These are phyloP conservation scores for Metschnikowia gruessii DNA, from an alignment of 805 yeast genomes.

Conservation along the genomic window DNA sequence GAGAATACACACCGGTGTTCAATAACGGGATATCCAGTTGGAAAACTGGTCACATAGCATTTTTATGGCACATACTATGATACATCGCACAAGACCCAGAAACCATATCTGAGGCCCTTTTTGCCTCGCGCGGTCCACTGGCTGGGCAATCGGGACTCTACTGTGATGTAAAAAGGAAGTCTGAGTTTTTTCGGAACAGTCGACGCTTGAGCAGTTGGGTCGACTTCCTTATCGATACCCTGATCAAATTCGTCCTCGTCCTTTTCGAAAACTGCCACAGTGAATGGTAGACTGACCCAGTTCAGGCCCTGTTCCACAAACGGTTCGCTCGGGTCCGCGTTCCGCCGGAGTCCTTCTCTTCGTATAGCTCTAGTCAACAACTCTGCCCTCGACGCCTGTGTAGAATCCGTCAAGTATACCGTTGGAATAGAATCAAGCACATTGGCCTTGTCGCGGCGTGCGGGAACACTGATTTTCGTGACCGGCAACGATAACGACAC, in stretches of 20 bases:
- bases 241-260: background rate
- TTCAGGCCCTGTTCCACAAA: constrained; percentile 24
- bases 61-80: background rate
- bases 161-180: constrained; percentile 32
- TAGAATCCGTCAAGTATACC: constrained; percentile 27
- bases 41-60: too few species aligned
- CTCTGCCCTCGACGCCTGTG: constrained; percentile 33
- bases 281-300: constrained; percentile 37
- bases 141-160: constrained; percentile 27
- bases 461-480: constrained; percentile 23
- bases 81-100: constrained; percentile 23
- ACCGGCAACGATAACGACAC: constrained; percentile 24
- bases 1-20: too few species aligned
- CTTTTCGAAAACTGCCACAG: constrained; percentile 8
- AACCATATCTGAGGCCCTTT: constrained; percentile 25
- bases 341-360: constrained; percentile 7
- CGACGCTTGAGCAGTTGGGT: background rate
- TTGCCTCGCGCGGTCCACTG: constrained; percentile 18
- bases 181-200: constrained; percentile 8
- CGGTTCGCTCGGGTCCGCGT: constrained; percentile 3
- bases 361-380: constrained; percentile 25
- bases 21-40: too few species aligned
- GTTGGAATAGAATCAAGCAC: constrained; percentile 36
- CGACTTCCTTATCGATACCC: background rate
- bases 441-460: constrained; percentile 20